phyloP scores from a whole-genome alignment of 2,329 filamentous ascomycete genomes.

The Hysterium pulicare region DNA sequence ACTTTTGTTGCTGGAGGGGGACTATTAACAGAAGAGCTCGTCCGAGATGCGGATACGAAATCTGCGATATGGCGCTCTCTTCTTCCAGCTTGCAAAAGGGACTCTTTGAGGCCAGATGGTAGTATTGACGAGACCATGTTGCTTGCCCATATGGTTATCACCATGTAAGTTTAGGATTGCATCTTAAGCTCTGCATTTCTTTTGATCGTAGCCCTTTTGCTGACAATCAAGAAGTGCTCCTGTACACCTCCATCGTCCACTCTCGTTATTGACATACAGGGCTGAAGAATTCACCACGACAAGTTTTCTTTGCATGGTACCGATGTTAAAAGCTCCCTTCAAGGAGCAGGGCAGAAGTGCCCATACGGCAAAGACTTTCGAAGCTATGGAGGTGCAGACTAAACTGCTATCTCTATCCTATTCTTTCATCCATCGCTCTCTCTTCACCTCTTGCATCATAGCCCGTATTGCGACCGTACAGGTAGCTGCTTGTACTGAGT shows the following conservation, averaged over 20 bases:
- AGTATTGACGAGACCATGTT: slow-evolving; percentile 85
- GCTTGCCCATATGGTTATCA: slow-evolving; percentile 75
- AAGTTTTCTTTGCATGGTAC: slow-evolving; percentile 58
- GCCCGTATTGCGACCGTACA: slow-evolving; percentile 28
- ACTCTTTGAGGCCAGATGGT: slow-evolving; percentile 65
- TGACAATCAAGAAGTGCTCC: slow-evolving; percentile 15
- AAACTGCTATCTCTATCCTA: slow-evolving; percentile 71
- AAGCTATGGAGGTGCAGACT: slow-evolving; percentile 72
- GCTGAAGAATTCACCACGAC: slow-evolving; percentile 39
- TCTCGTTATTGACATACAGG: slow-evolving; percentile 32
- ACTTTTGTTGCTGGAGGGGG: slow-evolving; percentile 15
- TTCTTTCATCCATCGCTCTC: slow-evolving; percentile 65
- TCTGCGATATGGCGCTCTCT: slow-evolving; percentile 74
- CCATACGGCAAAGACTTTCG: slow-evolving; percentile 76
- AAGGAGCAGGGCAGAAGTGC: slow-evolving; percentile 37
- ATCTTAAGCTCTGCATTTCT: no score
- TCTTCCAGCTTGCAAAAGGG: slow-evolving; percentile 67
- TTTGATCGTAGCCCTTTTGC: neutral
- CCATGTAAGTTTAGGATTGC: slow-evolving; percentile 31
- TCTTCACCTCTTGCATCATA: slow-evolving; percentile 27
- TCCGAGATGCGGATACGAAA: slow-evolving; percentile 63
- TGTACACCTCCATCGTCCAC: slow-evolving; percentile 40
- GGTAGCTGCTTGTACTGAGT: slow-evolving; percentile 62
- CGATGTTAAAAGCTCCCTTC: slow-evolving; percentile 47
- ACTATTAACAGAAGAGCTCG: slow-evolving; percentile 48